Conservation (phyloP, 108 stramenopile species). For the Skeletonema tropicum region DNA sequence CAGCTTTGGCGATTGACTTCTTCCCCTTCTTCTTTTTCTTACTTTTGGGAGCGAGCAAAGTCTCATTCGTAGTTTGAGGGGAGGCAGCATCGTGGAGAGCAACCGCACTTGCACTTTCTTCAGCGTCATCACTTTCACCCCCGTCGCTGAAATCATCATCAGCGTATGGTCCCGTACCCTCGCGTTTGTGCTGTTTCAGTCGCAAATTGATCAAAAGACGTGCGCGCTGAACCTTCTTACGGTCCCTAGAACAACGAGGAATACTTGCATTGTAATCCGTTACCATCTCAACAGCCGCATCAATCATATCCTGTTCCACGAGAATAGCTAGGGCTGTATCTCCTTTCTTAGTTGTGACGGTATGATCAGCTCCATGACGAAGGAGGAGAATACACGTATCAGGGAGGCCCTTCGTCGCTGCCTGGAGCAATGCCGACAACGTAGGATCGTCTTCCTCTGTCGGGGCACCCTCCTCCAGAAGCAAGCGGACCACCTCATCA, state of each 20-base stretch:
- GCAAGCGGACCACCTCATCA: conserved; percentile 84
- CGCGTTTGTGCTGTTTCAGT: conserved; percentile 79
- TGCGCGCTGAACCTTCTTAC: conserved; percentile 91
- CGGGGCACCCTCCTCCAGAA: conserved; percentile 85
- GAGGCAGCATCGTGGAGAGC: conserved; percentile 48
- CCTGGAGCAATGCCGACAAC: conserved; percentile 84
- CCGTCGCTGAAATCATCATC: conserved; percentile 48
- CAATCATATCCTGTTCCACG: conserved; percentile 91
- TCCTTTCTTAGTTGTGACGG: conserved; percentile 92
- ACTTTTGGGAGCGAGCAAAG: conserved; percentile 44
- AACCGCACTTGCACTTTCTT: conserved; percentile 23
- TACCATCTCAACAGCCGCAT: conserved; percentile 93
- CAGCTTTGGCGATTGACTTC: conserved; percentile 61
- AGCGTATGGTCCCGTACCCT: conserved; percentile 65
- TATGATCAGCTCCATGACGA: conserved; percentile 87
- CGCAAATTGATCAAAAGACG: conserved; percentile 85
- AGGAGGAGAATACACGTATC: conserved; percentile 85
- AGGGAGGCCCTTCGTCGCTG: conserved; percentile 89
- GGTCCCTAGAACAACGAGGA: conserved; percentile 88
- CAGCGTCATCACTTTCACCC: conserved; percentile 48
- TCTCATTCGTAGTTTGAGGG: conserved; percentile 26
- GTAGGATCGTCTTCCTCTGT: conserved; percentile 94
- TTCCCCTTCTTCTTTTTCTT: conserved; percentile 72
- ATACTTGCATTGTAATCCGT: conserved; percentile 91
- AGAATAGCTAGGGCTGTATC: conserved; percentile 91